Evolutionary conservation across 345 rosid species (phyloP).

Genomic region (Acer yangbiense): DNA sequence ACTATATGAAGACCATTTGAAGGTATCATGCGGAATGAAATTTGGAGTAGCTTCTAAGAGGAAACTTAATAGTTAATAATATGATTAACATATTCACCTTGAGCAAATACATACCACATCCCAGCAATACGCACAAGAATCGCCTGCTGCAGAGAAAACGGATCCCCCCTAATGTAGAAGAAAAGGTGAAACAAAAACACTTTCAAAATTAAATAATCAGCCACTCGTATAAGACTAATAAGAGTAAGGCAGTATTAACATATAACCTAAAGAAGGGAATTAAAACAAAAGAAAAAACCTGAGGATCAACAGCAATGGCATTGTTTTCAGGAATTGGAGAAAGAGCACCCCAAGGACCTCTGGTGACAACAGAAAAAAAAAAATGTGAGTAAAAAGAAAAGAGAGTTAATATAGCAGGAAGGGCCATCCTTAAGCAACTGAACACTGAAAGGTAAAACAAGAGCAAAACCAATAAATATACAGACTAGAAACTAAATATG

Average conservation of each 20-base stretch:
- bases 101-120: slow-evolving; percentile 78
- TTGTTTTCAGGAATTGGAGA: slow-evolving; percentile 93
- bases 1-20: slow-evolving; percentile 5
- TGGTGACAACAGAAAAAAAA: slow-evolving; percentile 21
- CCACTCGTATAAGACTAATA: not conserved
- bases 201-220: slow-evolving; percentile 1
- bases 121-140: slow-evolving; percentile 96
- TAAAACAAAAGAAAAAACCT: slow-evolving; percentile 40
- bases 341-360: slow-evolving; percentile 98
- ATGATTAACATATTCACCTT: slow-evolving; percentile 26
- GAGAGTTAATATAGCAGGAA: not conserved
- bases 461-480: not conserved
- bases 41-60: slow-evolving; percentile 5
- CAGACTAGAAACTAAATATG: not conserved
- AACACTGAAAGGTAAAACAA: not conserved
- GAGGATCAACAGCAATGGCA: slow-evolving; percentile 71
- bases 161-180: slow-evolving; percentile 58
- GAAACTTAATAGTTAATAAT: slow-evolving; percentile 2
- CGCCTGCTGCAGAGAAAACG: slow-evolving; percentile 88
- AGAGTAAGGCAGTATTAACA: slow-evolving; percentile 10
- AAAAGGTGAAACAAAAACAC: slow-evolving; percentile 14
- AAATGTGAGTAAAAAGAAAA: not conserved
- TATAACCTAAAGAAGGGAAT: not conserved
- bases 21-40: not conserved
- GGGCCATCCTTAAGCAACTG: not conserved